Evolutionary conservation across 495 filamentous ascomycete genomes (phyloP).

Genomic region (Podospora australis): DNA sequence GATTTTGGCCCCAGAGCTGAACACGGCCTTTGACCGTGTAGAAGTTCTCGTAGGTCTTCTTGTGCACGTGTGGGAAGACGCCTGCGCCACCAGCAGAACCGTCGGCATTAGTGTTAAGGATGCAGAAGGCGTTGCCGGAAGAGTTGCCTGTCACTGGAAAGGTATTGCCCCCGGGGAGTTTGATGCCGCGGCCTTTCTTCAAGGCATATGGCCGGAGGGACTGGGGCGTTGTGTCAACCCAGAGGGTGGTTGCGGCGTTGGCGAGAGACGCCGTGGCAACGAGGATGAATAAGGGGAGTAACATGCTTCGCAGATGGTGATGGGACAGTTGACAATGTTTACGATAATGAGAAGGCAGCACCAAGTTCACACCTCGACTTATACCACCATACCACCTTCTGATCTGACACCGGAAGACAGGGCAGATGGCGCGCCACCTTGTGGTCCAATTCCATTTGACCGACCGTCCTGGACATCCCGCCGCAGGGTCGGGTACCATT

Average conservation of each 20-base stretch:
- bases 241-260: slow-evolving; percentile 3
- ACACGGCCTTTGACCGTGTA: slow-evolving; percentile 39
- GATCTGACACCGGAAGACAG: no score
- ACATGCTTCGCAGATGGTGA: neutral
- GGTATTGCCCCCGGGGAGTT: slow-evolving; percentile 10
- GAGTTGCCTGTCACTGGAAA: slow-evolving; percentile 40
- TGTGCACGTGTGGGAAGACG: slow-evolving; percentile 39
- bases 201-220: slow-evolving; percentile 6
- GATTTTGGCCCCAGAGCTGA: slow-evolving; percentile 40
- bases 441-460: no score
- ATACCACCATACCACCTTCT: no score
- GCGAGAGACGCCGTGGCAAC: neutral
- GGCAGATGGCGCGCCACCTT: no score
- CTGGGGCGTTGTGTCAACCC: slow-evolving; percentile 10
- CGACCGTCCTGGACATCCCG: no score
- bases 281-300: neutral
- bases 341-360: neutral
- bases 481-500: no score
- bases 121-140: slow-evolving; percentile 35
- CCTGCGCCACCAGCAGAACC: slow-evolving; percentile 21
- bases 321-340: neutral
- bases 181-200: slow-evolving; percentile 10
- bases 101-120: slow-evolving; percentile 39
- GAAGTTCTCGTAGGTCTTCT: slow-evolving; percentile 41
- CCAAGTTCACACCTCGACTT: neutral